phyloP scores from a whole-genome alignment of 306 rosid species.

The Vigna angularis region DNA sequence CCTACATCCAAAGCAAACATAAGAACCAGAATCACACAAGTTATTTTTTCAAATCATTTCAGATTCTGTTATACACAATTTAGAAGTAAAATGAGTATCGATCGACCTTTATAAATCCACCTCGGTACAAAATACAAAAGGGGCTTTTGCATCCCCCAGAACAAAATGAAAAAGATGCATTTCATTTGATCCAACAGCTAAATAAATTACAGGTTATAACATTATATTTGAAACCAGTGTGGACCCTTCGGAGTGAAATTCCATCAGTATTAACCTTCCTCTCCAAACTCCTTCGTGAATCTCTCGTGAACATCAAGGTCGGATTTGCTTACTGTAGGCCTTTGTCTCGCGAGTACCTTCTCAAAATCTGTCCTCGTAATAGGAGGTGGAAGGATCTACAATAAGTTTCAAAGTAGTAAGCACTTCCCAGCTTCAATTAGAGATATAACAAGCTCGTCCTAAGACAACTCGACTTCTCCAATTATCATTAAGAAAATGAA shows the following conservation, averaged over 20 bases:
- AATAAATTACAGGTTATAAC: constrained; percentile 53
- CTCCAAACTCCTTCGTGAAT: constrained; percentile 97
- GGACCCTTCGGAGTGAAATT: constrained; percentile 49
- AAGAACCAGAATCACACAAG: constrained; percentile 35
- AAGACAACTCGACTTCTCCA: constrained; percentile 17
- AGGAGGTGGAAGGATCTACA: constrained; percentile 98
- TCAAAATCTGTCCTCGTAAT: constrained; percentile 87
- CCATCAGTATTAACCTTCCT: constrained; percentile 83
- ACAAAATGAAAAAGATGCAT: constrained; percentile 48
- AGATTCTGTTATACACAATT: constrained; percentile 60
- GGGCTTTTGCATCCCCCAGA: constrained; percentile 50
- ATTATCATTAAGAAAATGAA: not conserved
- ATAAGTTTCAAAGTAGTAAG: constrained; percentile 37
- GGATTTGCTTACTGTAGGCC: constrained; percentile 95
- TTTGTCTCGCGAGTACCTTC: constrained; percentile 93
- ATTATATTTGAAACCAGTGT: constrained; percentile 42
- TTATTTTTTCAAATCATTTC: constrained; percentile 47
- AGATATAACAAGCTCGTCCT: not conserved
- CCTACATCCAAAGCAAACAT: constrained; percentile 3
- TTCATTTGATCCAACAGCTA: constrained; percentile 55
- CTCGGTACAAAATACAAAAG: constrained; percentile 60
- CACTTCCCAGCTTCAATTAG: constrained; percentile 23
- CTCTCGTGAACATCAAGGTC: constrained; percentile 94
- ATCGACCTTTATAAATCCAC: constrained; percentile 51
- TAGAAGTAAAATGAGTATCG: constrained; percentile 55